These are phyloP conservation scores for Podila minutissima DNA, from an alignment of 192 early-diverging fungal genomes.

Conservation along the genomic window DNA sequence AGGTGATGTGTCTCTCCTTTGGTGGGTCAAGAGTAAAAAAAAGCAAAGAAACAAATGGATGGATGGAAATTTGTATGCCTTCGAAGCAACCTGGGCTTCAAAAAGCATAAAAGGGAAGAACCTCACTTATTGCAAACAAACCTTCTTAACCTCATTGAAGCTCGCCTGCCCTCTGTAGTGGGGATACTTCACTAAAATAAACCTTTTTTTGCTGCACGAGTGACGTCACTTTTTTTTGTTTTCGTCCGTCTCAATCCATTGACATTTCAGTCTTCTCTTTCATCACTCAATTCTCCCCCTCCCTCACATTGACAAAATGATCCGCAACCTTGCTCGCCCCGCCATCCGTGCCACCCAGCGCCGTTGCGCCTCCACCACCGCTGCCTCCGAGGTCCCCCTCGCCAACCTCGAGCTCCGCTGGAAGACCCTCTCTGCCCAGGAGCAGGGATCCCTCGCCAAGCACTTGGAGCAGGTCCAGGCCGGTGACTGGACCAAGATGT, in stretches of 20 bases:
- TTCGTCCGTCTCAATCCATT: neutral
- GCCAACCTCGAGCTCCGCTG: conserved; percentile 65
- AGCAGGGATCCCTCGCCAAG: conserved; percentile 86
- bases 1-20: neutral
- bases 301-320: conserved; percentile 56
- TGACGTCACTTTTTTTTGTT: conserved; percentile 1
- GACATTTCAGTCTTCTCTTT: neutral
- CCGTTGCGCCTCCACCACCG: conserved; percentile 57
- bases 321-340: conserved; percentile 67
- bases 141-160: too few relatives aligned
- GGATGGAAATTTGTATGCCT: too few relatives aligned
- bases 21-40: too few relatives aligned
- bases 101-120: too few relatives aligned
- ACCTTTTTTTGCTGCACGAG: neutral
- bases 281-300: conserved; percentile 9
- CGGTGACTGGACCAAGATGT: conserved; percentile 94
- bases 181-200: too few relatives aligned
- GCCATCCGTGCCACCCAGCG: conserved; percentile 55
- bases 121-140: too few relatives aligned
- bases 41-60: too few relatives aligned
- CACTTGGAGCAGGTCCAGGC: conserved; percentile 87
- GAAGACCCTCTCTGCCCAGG: conserved; percentile 75
- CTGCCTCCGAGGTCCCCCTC: conserved; percentile 57
- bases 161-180: too few relatives aligned
- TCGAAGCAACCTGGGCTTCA: too few relatives aligned